Evolutionary conservation across 2,329 filamentous ascomycete species (phyloP), one percentile per base, ranked within the genome.

Genomic region (Fusarium nanum): DNA sequence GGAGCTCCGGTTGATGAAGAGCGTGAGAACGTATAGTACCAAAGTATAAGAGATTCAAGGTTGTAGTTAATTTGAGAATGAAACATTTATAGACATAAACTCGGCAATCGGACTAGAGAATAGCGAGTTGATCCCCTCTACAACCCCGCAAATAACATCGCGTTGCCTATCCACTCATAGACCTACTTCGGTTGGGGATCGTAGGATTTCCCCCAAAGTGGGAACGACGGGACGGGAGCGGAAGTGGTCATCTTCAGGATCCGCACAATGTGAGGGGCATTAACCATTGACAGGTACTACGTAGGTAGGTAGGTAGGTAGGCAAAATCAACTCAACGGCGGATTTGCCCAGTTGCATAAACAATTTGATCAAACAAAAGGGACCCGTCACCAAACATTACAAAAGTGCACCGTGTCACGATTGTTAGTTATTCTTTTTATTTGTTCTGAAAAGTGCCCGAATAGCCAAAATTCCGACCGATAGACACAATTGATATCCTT

Each of bases 51-150:
- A 16, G 30, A 28, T 22, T 42, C 22, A 28, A 28, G 30, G 25
- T 18, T n/a, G 7, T 27, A 18, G 10, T 22, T 30, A 18, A 27
- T 34, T 25, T 30, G 40, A 44, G 49, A 50, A 44, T 27, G 23
- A 63, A 45, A 47, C 20, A 32, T 27, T 54, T 66, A 66, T 48
- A 64, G 56, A 69, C 23, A 16, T 56, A 48, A 32, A 54, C 34
- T 65, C 71, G 63, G 70, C 18, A 48, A 50, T 72, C 71, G 71
- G 69, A 62, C 44, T 68, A 65, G 47, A 59, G 41, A 27, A 37
- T 25, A 73, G 71, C 71, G 71, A 73, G 59, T 60, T 56, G 30
- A 37, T 42, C 27, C 30, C n/a, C 37, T 48, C 22, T 27, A 14
- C 30, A 56, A 68, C 70, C 71, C 71, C 71, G 62, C 71, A 72